A percentile compares a stretch with the other conserved stretches of the same genome.
These are phyloP conservation scores for Phoma sp. DNA, from an alignment of 2,329 filamentous ascomycete species.

Conservation along the genomic window DNA sequence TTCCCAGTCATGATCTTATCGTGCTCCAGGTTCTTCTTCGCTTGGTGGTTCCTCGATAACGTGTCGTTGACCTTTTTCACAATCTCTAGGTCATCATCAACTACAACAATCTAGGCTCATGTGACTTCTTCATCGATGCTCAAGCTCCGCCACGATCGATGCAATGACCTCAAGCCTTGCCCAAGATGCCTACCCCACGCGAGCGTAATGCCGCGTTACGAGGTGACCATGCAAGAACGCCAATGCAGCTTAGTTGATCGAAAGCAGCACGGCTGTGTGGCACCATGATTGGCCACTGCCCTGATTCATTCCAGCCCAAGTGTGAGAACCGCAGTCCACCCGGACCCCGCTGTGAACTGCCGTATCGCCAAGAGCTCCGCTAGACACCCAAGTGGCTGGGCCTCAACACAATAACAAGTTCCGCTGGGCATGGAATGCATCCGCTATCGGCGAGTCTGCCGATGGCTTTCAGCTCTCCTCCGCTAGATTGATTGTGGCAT, in stretches of 20 bases:
- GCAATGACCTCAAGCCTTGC: neutral
- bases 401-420: constrained; percentile 2
- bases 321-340: constrained; percentile 5
- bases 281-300: neutral
- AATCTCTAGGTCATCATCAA: no score
- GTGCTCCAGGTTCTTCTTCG: no score
- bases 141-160: neutral
- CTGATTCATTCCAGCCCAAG: neutral
- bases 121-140: neutral
- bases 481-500: neutral
- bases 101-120: neutral
- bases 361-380: constrained; percentile 9
- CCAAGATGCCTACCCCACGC: neutral
- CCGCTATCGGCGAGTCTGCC: constrained; percentile 8
- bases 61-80: no score
- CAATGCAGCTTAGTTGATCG: neutral
- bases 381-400: constrained; percentile 12
- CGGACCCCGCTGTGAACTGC: neutral
- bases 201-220: neutral
- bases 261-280: neutral
- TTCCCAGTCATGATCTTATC: no score
- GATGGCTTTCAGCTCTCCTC: neutral
- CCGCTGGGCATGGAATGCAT: neutral
- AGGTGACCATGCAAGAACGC: neutral
- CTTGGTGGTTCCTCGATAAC: neutral